These are phyloP conservation scores for Coriolopsis trogii DNA, from an alignment of 1,284 basidiomycete species.

Conservation along the genomic window DNA sequence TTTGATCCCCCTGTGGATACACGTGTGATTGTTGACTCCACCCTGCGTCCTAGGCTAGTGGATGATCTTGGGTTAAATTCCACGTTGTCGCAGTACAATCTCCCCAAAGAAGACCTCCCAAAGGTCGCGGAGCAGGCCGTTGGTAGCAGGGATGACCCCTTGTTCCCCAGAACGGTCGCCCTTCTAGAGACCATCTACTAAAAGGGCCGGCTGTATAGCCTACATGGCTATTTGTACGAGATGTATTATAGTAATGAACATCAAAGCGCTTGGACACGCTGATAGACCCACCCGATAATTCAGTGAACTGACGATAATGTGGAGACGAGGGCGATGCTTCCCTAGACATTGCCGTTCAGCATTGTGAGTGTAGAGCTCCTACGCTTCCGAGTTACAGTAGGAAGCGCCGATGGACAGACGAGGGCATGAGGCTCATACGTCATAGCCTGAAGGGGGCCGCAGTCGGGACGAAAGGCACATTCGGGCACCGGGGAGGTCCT, in stretches of 20 bases:
- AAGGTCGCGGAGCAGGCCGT: conserved; percentile 54
- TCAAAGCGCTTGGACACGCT: too few species aligned
- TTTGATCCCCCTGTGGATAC: not conserved
- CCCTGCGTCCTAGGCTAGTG: conserved; percentile 46
- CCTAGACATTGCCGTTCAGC: too few species aligned
- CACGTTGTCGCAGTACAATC: conserved; percentile 58
- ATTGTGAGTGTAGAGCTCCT: too few species aligned
- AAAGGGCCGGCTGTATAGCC: not conserved
- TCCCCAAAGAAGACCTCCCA: conserved; percentile 55
- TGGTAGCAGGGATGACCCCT: conserved; percentile 41
- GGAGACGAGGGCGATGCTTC: too few species aligned
- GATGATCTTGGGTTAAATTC: conserved; percentile 57
- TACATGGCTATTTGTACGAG: not conserved
- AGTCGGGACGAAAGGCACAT: too few species aligned
- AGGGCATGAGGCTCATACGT: too few species aligned
- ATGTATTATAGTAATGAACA: not conserved
- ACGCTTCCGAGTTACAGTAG: too few species aligned
- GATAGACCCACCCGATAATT: too few species aligned
- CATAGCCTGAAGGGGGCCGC: too few species aligned
- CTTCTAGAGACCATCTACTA: conserved; percentile 51
- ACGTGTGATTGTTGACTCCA: not conserved
- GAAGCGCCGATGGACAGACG: too few species aligned
- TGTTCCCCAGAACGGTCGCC: conserved; percentile 42
- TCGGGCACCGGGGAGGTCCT: too few species aligned
- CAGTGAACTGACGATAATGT: too few species aligned